phyloP scores from a whole-genome alignment of 176 grass and related monocot genomes.

The Metroxylon sagu region DNA sequence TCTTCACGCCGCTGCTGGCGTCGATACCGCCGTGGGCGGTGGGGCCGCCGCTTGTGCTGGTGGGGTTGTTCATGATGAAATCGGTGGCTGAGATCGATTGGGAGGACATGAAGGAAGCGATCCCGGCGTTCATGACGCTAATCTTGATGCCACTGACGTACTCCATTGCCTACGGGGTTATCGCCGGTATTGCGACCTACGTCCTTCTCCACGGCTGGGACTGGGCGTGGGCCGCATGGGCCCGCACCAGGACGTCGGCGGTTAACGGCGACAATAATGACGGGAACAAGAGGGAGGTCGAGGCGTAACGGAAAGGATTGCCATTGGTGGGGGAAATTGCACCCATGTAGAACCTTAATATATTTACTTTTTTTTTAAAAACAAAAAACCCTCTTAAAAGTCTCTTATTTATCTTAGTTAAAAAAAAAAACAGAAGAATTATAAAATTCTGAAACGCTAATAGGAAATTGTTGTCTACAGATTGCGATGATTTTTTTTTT shows the following conservation, averaged over 20 bases:
- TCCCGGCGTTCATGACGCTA: constrained; percentile 72
- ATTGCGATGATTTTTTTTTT: no score
- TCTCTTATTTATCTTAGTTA: no score
- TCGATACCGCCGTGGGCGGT: constrained; percentile 83
- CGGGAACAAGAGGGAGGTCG: no score
- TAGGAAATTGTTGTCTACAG: no score
- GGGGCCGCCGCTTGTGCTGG: constrained; percentile 64
- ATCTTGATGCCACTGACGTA: constrained; percentile 76
- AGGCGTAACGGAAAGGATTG: no score
- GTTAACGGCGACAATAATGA: no score
- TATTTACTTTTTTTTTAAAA: no score
- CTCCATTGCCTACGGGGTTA: constrained; percentile 79
- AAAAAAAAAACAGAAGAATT: no score
- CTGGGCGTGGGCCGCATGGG: constrained; percentile 24
- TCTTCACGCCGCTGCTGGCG: constrained; percentile 68
- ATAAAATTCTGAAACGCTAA: no score
- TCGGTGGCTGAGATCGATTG: constrained; percentile 76
- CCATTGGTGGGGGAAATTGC: no score
- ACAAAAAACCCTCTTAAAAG: no score
- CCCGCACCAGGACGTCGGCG: not conserved
- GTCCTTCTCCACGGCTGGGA: constrained; percentile 60
- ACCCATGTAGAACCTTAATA: no score
- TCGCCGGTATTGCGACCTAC: constrained; percentile 64
- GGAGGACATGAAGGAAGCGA: constrained; percentile 66
- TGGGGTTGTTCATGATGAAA: constrained; percentile 83